phyloP scores from a whole-genome alignment of 2,329 filamentous ascomycete species.

The Immersiporthe knoxdaviesiana region DNA sequence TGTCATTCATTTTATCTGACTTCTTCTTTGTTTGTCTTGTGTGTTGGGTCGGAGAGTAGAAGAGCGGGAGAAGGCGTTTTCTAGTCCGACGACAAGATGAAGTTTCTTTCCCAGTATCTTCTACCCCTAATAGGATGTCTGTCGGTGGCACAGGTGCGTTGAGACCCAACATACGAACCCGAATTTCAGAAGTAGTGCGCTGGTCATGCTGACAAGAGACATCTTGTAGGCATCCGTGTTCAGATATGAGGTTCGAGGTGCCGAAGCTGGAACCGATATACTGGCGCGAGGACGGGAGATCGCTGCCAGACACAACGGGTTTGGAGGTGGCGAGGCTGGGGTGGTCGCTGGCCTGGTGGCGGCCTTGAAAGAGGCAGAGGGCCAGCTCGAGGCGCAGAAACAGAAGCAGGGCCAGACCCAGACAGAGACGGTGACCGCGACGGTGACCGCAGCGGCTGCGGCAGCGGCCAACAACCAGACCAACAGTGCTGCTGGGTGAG shows the following conservation, averaged over 20 bases:
- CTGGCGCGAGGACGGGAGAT: conserved; percentile 10
- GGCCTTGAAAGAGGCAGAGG: conserved; percentile 6
- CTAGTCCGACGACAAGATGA: conserved; percentile 27
- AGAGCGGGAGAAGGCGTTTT: conserved; percentile 16
- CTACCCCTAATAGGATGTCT: conserved; percentile 26
- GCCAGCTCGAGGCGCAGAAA: background rate
- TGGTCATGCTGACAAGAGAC: conserved; percentile 17
- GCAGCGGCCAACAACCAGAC: conserved; percentile 4
- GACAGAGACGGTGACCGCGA: conserved; percentile 22
- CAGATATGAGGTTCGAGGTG: conserved; percentile 16
- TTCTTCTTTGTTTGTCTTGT: conserved; percentile 1
- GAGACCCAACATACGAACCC: too few relatives aligned
- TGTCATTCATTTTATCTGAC: conserved; percentile 17
- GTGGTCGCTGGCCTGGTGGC: background rate
- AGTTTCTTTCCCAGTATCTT: conserved; percentile 13
- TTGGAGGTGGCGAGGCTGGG: background rate
- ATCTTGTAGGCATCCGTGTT: conserved; percentile 22
- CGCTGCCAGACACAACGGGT: background rate
- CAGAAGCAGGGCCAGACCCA: conserved; percentile 9
- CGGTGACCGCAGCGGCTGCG: conserved; percentile 4
- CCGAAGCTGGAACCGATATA: background rate
- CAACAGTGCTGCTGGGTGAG: conserved; percentile 12
- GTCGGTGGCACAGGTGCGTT: conserved; percentile 24
- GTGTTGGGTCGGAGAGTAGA: conserved; percentile 4
- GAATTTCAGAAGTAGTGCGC: background rate